Evolutionary conservation across 2,329 filamentous ascomycete genomes (phyloP).

Genomic region (Endothia cerciana): DNA sequence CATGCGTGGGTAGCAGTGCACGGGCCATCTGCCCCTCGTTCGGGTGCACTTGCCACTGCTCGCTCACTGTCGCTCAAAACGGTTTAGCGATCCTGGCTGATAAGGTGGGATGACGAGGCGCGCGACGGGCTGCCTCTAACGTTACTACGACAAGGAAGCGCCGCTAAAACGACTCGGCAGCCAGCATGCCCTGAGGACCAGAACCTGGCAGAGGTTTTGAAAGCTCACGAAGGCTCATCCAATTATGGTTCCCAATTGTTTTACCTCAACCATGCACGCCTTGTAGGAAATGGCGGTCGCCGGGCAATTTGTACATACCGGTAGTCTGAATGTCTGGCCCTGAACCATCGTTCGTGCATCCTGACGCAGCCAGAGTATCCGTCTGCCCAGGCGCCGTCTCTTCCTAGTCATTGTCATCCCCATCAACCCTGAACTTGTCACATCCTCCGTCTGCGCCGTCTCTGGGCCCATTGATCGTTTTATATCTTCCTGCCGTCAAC

Average conservation of each 20-base stretch:
- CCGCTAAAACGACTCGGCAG: too few relatives aligned
- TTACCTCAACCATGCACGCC: too few relatives aligned
- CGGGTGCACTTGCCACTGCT: background rate
- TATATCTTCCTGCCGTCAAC: background rate
- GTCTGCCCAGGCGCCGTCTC: too few relatives aligned
- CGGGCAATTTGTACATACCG: background rate
- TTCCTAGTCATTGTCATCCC: background rate
- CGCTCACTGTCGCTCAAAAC: too few relatives aligned
- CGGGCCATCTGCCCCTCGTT: background rate
- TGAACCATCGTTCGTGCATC: background rate
- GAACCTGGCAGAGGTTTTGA: too few relatives aligned
- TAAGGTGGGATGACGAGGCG: background rate
- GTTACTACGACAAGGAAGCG: background rate
- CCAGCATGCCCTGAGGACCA: background rate
- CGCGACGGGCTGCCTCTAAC: constrained; percentile 3
- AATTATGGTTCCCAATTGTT: background rate
- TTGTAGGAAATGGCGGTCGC: background rate
- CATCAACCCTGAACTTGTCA: background rate
- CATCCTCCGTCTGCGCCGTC: background rate
- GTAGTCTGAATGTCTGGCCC: background rate
- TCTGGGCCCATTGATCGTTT: background rate
- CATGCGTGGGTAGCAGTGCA: background rate
- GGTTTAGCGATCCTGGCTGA: background rate
- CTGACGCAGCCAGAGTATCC: background rate
- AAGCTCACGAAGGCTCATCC: background rate